Evolutionary conservation across 2,329 filamentous ascomycete genomes (phyloP).

Genomic region (Apiospora saccharicola): DNA sequence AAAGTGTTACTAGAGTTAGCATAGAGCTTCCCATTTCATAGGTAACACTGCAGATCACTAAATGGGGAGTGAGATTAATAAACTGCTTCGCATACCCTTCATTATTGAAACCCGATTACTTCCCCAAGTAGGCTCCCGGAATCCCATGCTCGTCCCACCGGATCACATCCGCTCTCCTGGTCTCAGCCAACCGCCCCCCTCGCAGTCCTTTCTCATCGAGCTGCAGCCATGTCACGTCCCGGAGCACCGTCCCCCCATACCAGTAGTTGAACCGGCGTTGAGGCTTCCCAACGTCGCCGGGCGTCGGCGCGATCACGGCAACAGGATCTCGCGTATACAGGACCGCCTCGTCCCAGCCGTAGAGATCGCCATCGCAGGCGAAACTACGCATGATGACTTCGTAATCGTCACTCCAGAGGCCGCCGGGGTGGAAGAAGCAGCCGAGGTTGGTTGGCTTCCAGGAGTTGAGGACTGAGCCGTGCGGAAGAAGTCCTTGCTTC

Average conservation of each 20-base stretch:
- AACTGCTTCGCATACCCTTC: too few species aligned
- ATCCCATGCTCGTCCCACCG: constrained; percentile 7
- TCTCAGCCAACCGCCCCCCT: neutral
- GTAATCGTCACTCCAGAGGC: constrained; percentile 9
- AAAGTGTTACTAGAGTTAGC: too few species aligned
- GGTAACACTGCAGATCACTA: too few species aligned
- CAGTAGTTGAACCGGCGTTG: constrained; percentile 19
- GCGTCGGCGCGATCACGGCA: neutral
- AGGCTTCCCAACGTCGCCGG: neutral
- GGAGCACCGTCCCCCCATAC: neutral
- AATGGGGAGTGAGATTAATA: too few species aligned
- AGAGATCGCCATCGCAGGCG: constrained; percentile 29
- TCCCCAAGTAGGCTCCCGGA: neutral
- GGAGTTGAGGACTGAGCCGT: constrained; percentile 25
- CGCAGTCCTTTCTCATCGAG: neutral
- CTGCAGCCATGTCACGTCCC: constrained; percentile 6
- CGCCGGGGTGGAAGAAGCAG: constrained; percentile 27
- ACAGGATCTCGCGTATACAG: constrained; percentile 23
- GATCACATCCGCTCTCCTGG: neutral
- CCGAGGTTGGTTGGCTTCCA: constrained; percentile 29
- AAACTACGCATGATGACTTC: constrained; percentile 25
- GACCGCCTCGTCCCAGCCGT: constrained; percentile 28
- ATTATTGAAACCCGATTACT: neutral
- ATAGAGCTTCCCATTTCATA: too few species aligned
- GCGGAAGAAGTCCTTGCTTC: neutral